Evolutionary conservation across 139 green algal species (phyloP).

Genomic region (Micractinium conductrix): DNA sequence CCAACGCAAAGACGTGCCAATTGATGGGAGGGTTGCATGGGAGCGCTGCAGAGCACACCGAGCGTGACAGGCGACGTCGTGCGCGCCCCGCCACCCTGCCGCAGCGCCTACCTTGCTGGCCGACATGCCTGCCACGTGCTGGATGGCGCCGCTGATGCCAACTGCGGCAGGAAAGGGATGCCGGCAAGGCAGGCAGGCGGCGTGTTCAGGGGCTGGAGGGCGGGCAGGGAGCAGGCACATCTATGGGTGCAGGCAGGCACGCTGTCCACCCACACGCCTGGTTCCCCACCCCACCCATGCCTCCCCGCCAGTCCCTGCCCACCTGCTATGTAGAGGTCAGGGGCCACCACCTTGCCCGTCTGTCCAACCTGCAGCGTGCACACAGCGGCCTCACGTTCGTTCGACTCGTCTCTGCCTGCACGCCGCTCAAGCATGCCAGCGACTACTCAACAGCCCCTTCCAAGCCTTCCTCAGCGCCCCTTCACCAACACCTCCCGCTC

Average conservation of each 20-base stretch:
- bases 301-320: not conserved
- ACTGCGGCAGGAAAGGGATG: constrained; percentile 41
- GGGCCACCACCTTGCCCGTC: constrained; percentile 96
- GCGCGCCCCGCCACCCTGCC: not conserved
- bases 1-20: not conserved
- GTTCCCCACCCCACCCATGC: not conserved
- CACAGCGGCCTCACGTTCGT: too few relatives aligned
- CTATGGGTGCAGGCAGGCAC: not conserved
- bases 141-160: constrained; percentile 94
- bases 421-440: too few relatives aligned
- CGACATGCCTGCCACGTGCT: constrained; percentile 95
- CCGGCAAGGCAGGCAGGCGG: not conserved
- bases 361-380: constrained; percentile 98
- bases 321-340: constrained; percentile 90
- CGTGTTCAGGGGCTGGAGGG: not conserved
- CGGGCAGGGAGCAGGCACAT: not conserved
- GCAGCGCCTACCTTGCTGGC: constrained; percentile 68
- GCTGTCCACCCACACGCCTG: not conserved
- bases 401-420: too few relatives aligned
- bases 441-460: too few relatives aligned
- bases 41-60: not conserved
- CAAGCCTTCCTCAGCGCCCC: too few relatives aligned
- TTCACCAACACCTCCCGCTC: too few relatives aligned
- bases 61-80: not conserved
- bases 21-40: not conserved